Conservation (phyloP, 768 basidiomycete species). For the Termitomyces bulborhizus region DNA sequence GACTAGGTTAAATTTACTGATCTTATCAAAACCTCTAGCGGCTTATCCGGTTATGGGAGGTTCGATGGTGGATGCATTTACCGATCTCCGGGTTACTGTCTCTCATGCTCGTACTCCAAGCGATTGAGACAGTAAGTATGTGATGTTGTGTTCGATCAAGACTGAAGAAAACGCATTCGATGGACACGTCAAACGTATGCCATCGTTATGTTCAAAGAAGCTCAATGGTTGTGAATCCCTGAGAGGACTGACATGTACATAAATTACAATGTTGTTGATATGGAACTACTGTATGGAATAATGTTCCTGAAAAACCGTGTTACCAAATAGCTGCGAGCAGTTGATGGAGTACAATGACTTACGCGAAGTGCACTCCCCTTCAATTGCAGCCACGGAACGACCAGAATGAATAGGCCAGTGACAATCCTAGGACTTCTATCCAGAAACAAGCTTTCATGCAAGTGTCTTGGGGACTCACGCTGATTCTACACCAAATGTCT, state of each 20-base stretch:
- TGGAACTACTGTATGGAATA: conserved; percentile 9
- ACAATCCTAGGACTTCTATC: conserved; percentile 31
- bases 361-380: conserved; percentile 43
- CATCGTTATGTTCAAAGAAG: too few species aligned
- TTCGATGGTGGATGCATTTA: conserved; percentile 48
- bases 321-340: not conserved
- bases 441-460: not conserved
- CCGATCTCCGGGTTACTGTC: conserved; percentile 36
- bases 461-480: conserved; percentile 32
- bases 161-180: too few species aligned
- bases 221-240: not conserved
- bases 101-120: conserved; percentile 27
- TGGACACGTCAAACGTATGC: too few species aligned
- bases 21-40: conserved; percentile 19
- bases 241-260: not conserved
- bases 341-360: not conserved
- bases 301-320: not conserved
- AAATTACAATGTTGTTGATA: not conserved
- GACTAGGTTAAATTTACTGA: conserved; percentile 24
- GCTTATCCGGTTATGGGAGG: too few species aligned
- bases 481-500: conserved; percentile 57
- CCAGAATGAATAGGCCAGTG: conserved; percentile 40
- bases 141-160: not conserved
- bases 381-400: conserved; percentile 45
- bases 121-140: not conserved